phyloP scores from a whole-genome alignment of 345 rosid genomes.

The Sisymbrium altissimum region DNA sequence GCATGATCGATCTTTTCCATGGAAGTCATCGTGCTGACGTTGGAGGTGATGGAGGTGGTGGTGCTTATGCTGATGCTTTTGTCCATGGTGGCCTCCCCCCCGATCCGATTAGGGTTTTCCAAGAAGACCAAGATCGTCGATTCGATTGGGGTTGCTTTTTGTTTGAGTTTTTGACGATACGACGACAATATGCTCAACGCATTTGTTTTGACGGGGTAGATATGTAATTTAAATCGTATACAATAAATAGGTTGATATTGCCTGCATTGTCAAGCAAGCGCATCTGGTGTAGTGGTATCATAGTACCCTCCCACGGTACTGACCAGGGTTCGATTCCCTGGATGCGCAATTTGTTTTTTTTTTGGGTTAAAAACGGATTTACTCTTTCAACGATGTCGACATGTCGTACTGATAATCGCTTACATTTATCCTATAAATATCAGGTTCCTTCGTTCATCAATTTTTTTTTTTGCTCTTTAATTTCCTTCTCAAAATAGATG shows the following conservation, averaged over 20 bases:
- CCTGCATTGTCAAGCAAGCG: not conserved
- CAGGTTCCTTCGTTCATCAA: too few relatives aligned
- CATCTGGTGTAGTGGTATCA: slow-evolving; percentile 70
- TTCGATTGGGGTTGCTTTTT: not conserved
- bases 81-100: not conserved
- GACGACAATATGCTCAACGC: not conserved
- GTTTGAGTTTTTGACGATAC: not conserved
- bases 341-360: too few relatives aligned
- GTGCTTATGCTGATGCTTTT: not conserved
- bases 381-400: too few relatives aligned
- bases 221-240: not conserved
- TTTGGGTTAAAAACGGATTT: too few relatives aligned
- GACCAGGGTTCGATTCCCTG: not conserved
- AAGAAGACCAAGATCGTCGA: not conserved
- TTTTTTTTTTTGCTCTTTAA: too few relatives aligned
- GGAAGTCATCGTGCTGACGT: slow-evolving; percentile 33
- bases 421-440: too few relatives aligned
- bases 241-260: not conserved
- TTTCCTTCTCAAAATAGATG: too few relatives aligned
- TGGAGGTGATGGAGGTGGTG: slow-evolving; percentile 4
- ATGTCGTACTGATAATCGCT: too few relatives aligned
- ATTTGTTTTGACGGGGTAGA: not conserved
- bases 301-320: slow-evolving; percentile 86
- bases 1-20: slow-evolving; percentile 45
- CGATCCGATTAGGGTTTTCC: slow-evolving; percentile 7